These are phyloP conservation scores for Eimeria necatrix DNA, from an alignment of 169 alveolate species.

Conservation along the genomic window DNA sequence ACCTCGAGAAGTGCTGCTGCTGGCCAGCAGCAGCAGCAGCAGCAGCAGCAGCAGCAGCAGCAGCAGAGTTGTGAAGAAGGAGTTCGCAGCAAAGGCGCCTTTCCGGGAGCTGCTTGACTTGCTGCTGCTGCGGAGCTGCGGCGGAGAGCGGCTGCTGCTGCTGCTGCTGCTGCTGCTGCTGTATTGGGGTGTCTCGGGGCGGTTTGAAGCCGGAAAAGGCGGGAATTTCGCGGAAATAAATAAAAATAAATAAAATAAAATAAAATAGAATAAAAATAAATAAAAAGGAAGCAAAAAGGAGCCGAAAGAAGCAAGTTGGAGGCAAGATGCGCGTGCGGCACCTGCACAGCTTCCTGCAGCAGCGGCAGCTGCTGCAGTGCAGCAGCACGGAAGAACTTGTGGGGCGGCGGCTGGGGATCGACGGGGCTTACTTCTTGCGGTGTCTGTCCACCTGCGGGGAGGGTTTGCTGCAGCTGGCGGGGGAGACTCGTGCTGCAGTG, in stretches of 20 bases:
- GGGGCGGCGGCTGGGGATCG: slow-evolving; percentile 79
- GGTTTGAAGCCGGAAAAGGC: background rate
- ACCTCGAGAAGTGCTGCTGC: background rate
- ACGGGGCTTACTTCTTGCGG: slow-evolving; percentile 79
- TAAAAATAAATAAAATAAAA: no score
- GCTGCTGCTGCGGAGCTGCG: no score
- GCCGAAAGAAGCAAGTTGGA: no score
- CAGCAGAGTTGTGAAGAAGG: background rate
- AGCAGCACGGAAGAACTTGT: slow-evolving; percentile 47
- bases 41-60: background rate
- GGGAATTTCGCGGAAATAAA: background rate
- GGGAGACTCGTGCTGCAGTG: slow-evolving; percentile 76
- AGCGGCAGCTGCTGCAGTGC: slow-evolving; percentile 45
- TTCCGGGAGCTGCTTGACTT: background rate
- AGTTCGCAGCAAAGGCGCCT: background rate
- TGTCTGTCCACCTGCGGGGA: slow-evolving; percentile 67
- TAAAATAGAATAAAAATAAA: no score
- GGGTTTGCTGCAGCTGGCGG: slow-evolving; percentile 67
- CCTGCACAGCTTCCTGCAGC: slow-evolving; percentile 73
- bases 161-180: background rate
- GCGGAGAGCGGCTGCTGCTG: no score
- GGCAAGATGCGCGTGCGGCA: slow-evolving; percentile 84
- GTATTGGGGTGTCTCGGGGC: no score
- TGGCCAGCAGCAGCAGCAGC: background rate
- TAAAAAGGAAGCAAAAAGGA: no score